A percentile compares a stretch with the other conserved stretches of the same genome.
These are phyloP conservation scores for Tetracentron sinense DNA, from an alignment of 164 flowering plant genomes.

Conservation along the genomic window DNA sequence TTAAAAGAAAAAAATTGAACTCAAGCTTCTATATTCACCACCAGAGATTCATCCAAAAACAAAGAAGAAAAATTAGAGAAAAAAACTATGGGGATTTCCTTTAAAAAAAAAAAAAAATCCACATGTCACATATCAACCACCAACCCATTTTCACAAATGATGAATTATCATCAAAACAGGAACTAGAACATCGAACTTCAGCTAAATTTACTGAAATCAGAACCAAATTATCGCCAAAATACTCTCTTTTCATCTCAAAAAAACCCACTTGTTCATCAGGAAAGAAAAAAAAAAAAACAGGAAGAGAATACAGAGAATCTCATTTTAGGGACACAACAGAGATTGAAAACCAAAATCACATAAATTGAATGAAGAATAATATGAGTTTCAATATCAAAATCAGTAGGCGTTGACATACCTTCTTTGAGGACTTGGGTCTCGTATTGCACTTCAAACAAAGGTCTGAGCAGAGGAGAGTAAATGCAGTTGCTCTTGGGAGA, in stretches of 20 bases:
- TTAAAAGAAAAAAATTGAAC: no score
- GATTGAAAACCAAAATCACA: not conserved
- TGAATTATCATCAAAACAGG: not conserved
- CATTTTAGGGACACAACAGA: not conserved
- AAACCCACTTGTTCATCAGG: not conserved
- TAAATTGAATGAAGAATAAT: not conserved
- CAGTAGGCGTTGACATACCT: conserved; percentile 10
- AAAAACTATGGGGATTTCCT: no score
- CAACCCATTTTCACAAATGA: conserved; percentile 3
- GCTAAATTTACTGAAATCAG: not conserved
- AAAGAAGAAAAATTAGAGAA: no score
- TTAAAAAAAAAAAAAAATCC: not conserved
- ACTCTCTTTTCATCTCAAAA: not conserved
- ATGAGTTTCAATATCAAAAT: not conserved
- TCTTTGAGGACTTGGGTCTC: not conserved
- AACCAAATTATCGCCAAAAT: not conserved
- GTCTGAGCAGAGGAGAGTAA: no score
- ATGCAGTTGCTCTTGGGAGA: no score
- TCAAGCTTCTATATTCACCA: no score
- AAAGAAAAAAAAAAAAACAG: not conserved
- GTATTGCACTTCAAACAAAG: not conserved
- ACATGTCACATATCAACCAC: not conserved
- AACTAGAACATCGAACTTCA: not conserved
- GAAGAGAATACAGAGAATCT: conserved; percentile 6
- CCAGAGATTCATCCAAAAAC: no score